phyloP scores from a whole-genome alignment of 305 asterid genomes.

The Andrographis paniculata region DNA sequence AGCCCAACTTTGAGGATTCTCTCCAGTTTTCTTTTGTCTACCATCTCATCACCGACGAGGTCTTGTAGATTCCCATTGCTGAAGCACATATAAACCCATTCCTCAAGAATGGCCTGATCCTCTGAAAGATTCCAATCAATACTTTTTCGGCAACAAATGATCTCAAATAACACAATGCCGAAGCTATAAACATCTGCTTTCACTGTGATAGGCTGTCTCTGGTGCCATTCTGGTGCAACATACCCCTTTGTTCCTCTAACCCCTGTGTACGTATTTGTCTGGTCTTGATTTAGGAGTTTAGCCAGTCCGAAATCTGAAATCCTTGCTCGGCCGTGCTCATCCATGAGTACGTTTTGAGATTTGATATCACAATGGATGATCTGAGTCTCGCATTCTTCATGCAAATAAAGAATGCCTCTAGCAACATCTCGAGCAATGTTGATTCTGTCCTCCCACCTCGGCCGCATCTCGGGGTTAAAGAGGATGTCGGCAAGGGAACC shows the following conservation, averaged over 20 bases:
- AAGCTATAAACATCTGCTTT: constrained; percentile 49
- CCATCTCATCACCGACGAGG: constrained; percentile 18
- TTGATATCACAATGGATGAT: constrained; percentile 47
- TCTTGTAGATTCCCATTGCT: constrained; percentile 18
- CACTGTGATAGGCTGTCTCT: constrained; percentile 29
- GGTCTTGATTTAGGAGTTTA: constrained; percentile 39
- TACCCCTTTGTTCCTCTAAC: constrained; percentile 48
- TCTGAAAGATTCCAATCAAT: constrained; percentile 28
- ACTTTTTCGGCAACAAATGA: constrained; percentile 24
- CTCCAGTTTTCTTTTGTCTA: constrained; percentile 11
- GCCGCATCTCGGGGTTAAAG: constrained; percentile 12
- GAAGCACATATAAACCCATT: constrained; percentile 31
- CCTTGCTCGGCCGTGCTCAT: constrained; percentile 27
- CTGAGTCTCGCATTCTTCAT: constrained; percentile 44
- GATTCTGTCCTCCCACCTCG: constrained; percentile 27
- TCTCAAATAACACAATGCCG: constrained; percentile 37
- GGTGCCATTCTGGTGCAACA: constrained; percentile 49
- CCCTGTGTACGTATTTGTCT: constrained; percentile 32
- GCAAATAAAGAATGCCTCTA: constrained; percentile 41
- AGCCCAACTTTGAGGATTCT: constrained; percentile 29
- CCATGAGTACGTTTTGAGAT: constrained; percentile 47
- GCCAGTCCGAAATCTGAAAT: constrained; percentile 48
- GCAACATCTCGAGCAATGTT: constrained; percentile 30
- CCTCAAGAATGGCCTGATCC: constrained; percentile 35
- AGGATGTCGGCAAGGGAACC: constrained; percentile 35